phyloP scores from a whole-genome alignment of 2,329 filamentous ascomycete genomes.

The Epichloe coenophiala region DNA sequence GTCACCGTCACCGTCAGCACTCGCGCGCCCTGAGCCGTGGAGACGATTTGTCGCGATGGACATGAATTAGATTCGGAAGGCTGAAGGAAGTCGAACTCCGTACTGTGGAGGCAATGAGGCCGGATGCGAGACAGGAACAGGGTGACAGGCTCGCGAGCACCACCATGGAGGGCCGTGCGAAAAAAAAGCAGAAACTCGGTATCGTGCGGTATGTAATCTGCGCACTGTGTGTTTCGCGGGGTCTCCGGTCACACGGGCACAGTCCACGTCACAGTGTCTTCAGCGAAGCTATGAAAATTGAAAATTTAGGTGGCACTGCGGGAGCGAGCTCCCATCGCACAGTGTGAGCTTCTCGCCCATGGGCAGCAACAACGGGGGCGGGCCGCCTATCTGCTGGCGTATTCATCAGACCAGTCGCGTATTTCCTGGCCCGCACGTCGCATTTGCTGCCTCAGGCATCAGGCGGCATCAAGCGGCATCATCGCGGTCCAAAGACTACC shows the following conservation, averaged over 20 bases:
- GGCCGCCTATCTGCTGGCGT: conserved; percentile 7
- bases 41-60: conserved; percentile 13
- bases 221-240: background rate
- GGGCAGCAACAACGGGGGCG: background rate
- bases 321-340: background rate
- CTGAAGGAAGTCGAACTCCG: background rate
- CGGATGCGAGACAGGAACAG: conserved; percentile 4
- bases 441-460: conserved; percentile 19
- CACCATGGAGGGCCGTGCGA: background rate
- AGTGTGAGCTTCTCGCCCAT: background rate
- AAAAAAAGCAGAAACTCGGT: too few species aligned
- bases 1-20: conserved; percentile 10
- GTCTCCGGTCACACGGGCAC: background rate
- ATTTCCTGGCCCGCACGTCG: conserved; percentile 10
- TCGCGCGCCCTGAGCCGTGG: conserved; percentile 14
- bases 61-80: conserved; percentile 8
- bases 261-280: background rate
- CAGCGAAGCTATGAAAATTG: background rate
- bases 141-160: background rate
- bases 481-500: conserved; percentile 4
- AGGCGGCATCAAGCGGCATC: background rate
- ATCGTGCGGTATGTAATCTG: accelerated
- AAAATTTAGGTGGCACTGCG: background rate
- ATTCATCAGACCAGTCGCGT: conserved; percentile 15
- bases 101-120: conserved; percentile 3